Base-by-base conservation (phyloP, 768 basidiomycete species). In the Phanerodontia chrysosporium region DNA sequence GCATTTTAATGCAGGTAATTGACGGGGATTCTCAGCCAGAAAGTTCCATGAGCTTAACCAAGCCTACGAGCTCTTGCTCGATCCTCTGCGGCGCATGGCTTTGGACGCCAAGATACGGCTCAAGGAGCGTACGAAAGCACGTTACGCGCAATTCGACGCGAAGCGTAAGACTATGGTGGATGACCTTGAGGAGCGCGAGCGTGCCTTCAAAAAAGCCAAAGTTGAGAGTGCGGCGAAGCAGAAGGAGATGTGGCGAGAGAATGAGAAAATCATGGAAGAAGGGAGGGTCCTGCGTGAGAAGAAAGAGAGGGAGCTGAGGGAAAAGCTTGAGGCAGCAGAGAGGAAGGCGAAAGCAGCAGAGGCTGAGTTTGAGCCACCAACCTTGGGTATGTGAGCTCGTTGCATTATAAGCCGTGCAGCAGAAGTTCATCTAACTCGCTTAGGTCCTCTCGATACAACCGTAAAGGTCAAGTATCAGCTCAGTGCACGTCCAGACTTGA, bases 31-130 rank as follows among this genome's bases (percentile, higher is more conserved):
- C 18, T 58, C 42, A 84, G 88, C 88, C 1, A 80, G 85, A 57
- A 89, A 90, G 68, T 93, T 94, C 67, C 91, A 94, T 68, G 89
- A 89, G 57, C 81, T 94, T 51, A 92, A 87, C 57, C 83, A 84
- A 60, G 89, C 91, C 0, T 89, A 90, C 65, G 86, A 92, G 69
- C 77, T 92, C 1, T 76, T 94, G 6, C 85, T 92, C 58, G 92
- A 93, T 65, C 91, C 91, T 3, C 72, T 90, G 30, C 83, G 87
- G 36, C 83, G 89, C 21, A 77, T 92, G 44, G 90, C 89, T 0
- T 76, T 94, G 55, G 90, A 94, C 67, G 89, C 90, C 1, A 89
- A 88, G 66, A 72, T 89, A n/a, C 85, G 87, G 44, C 70, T 87
- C 1, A 84, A 86, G 58, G 79, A 82, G 42, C 90, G 90, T 0